These are phyloP conservation scores for Scytalidium sp. DNA, from an alignment of 2,329 filamentous ascomycete species.

Conservation along the genomic window DNA sequence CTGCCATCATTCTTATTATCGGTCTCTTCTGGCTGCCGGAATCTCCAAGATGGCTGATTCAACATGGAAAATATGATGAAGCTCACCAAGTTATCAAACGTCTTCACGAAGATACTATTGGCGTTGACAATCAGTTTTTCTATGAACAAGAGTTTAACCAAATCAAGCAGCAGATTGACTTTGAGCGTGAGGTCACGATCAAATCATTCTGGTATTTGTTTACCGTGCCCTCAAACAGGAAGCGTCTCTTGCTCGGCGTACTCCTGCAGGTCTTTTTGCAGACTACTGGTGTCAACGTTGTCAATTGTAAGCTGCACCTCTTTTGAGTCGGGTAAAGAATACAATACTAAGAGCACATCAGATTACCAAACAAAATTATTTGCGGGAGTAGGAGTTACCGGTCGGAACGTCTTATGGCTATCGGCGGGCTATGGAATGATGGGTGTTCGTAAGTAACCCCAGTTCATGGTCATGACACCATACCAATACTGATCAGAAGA, in stretches of 20 bases:
- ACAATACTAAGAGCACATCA: no score
- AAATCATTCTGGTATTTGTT: constrained; percentile 57
- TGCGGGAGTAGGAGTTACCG: constrained; percentile 29
- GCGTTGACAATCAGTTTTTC: no score
- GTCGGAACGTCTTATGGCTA: constrained; percentile 30
- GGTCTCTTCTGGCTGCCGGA: constrained; percentile 14
- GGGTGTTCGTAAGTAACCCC: no score
- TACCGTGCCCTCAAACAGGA: constrained; percentile 55
- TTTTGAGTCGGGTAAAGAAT: no score
- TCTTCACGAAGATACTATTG: neutral
- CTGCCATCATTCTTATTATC: constrained; percentile 10
- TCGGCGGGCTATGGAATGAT: constrained; percentile 34
- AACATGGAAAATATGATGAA: constrained; percentile 46
- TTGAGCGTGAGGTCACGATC: constrained; percentile 51
- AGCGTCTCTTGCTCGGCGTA: constrained; percentile 57
- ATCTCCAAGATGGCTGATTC: constrained; percentile 38
- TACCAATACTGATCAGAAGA: no score
- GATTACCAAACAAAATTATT: constrained; percentile 36
- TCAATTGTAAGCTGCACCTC: no score
- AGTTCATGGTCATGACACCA: no score
- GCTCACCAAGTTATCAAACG: neutral
- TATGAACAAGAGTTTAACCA: constrained; percentile 51
- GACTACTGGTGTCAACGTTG: constrained; percentile 50
- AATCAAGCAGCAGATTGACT: constrained; percentile 60
- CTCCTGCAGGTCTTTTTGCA: constrained; percentile 65